Conservation (phyloP, 2,329 filamentous ascomycete genomes). For the Paecilomyces niveus region DNA sequence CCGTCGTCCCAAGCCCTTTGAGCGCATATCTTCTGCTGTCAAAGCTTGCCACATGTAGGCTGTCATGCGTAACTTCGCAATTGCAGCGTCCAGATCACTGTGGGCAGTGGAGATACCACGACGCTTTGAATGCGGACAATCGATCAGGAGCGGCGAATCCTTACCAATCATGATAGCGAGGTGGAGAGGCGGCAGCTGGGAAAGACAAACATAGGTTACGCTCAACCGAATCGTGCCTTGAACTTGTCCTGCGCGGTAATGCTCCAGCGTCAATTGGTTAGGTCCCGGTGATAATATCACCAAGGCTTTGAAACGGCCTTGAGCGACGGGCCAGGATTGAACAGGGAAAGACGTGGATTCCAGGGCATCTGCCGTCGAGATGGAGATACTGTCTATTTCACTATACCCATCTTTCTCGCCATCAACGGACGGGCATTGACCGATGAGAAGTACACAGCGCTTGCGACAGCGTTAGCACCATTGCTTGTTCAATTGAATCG, state of each 20-base stretch:
- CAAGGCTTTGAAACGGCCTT: conserved; percentile 11
- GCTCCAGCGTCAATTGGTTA: conserved; percentile 9
- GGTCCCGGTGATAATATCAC: conserved; percentile 11
- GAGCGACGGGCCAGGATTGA: conserved; percentile 9
- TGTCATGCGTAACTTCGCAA: conserved; percentile 14
- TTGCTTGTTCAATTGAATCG: background rate
- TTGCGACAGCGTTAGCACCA: background rate
- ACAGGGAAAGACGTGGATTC: background rate
- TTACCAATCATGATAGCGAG: conserved; percentile 14
- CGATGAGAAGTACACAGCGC: background rate
- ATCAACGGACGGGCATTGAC: background rate
- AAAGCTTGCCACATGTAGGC: conserved; percentile 18
- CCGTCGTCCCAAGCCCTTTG: conserved; percentile 14
- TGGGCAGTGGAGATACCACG: conserved; percentile 11
- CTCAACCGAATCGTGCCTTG: conserved; percentile 7
- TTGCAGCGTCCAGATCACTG: conserved; percentile 10
- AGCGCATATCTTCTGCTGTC: conserved; percentile 14
- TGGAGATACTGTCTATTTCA: background rate
- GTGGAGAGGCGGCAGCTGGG: conserved; percentile 14
- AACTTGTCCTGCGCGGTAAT: conserved; percentile 2
- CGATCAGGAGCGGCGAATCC: conserved; percentile 14
- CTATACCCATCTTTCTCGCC: background rate
- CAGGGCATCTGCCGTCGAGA: background rate
- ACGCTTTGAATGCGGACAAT: conserved; percentile 12
- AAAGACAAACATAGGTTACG: conserved; percentile 10